A percentile compares a stretch with the other conserved stretches of the same genome.
Evolutionary conservation across 2,329 filamentous ascomycete genomes (phyloP).

Genomic region (Hortaea sp.): DNA sequence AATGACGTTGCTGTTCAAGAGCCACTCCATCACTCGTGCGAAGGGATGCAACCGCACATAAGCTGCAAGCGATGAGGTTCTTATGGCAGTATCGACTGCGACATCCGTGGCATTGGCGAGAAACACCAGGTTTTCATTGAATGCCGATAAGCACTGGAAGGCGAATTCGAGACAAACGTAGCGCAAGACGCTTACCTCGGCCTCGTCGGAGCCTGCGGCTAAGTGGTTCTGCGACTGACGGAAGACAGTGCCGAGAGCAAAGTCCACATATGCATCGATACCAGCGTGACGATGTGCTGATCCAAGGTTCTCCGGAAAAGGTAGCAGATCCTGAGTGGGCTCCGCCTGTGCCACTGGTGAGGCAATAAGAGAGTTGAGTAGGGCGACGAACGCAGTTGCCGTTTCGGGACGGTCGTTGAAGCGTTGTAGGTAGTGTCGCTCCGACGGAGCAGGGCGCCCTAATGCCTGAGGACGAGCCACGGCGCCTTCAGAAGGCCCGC

Average conservation of each 20-base stretch:
- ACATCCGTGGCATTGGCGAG: conserved; percentile 72
- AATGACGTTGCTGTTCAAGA: conserved; percentile 88
- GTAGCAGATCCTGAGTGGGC: conserved; percentile 59
- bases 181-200: conserved; percentile 54
- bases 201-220: conserved; percentile 51
- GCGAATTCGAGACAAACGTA: conserved; percentile 80
- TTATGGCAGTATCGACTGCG: conserved; percentile 64
- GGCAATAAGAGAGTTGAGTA: conserved; percentile 62
- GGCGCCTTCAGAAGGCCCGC: conserved; percentile 12
- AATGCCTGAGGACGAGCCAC: conserved; percentile 8
- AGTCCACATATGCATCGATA: conserved; percentile 88
- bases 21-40: conserved; percentile 91
- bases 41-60: conserved; percentile 91
- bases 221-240: conserved; percentile 50
- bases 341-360: conserved; percentile 53
- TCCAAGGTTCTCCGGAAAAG: conserved; percentile 80
- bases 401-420: conserved; percentile 22
- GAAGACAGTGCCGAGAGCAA: conserved; percentile 66
- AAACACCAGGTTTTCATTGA: conserved; percentile 88
- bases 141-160: conserved; percentile 65
- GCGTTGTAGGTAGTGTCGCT: conserved; percentile 21
- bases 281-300: conserved; percentile 69
- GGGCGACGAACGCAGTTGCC: conserved; percentile 66
- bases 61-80: conserved; percentile 60
- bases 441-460: conserved; percentile 10